Base-by-base conservation (phyloP, 805 yeast species). In the Kazachstania psychrophila region DNA sequence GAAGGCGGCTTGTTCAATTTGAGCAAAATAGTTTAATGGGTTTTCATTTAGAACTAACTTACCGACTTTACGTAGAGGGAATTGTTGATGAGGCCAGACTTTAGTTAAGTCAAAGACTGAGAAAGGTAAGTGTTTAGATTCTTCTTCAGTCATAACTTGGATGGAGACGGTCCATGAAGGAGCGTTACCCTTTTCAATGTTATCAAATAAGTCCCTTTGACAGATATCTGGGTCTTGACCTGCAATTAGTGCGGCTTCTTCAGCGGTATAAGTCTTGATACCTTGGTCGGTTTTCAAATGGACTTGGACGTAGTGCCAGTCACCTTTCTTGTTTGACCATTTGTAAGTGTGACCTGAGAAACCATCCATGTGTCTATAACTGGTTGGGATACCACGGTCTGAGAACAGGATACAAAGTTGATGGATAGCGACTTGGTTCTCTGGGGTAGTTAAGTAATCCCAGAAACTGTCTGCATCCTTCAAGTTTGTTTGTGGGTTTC, bases 81-180 rank as follows among this genome's bases (percentile, higher is more conserved):
- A 86, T 39, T 85, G 79, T 49, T 65, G 66, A 57, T 86, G 94
- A 24, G 95, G 86, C 96, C 96, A 86, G 38, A 83, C 81, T 68
- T 87, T 87, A 45, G 96, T 86, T 60, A 86, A 70, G 63, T 86
- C 96, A 57, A 83, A 85, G 31, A 87, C 88, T 5, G 89, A 80
- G 64, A 81, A 85, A 56, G 80, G 79, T 34, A 73, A 73, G 42
- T 75, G 62, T 61, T 79, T 72, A 42, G 94, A 86, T 62, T 86
- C 77, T 49, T 76, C 83, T 43, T 74, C 73, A 24, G 94, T 81
- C 95, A 86, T 86, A 31, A 84, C 73, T 68, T 86, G 95, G 37
- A 86, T 64, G 62, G 80, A 84, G 44, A 74, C 75, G 25, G 88
- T 83, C 95, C 95, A 86, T 2, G 84, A 70, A 46, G 95, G 95